Evolutionary conservation across 768 basidiomycete species (phyloP).

Genomic region (Ephemerocybe angulata): DNA sequence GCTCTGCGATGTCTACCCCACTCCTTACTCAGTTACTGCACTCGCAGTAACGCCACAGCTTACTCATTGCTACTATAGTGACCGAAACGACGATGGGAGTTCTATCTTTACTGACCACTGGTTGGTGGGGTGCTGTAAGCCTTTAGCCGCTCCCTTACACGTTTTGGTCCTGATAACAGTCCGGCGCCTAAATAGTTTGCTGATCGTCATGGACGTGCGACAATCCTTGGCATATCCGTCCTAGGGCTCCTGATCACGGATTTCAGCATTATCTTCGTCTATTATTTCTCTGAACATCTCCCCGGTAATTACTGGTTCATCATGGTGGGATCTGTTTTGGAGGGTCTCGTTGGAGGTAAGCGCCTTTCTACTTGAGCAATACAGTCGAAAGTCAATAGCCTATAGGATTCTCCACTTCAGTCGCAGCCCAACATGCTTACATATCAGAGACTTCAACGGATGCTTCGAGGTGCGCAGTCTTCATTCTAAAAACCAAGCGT

Average conservation of each 20-base stretch:
- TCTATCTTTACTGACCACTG: conserved; percentile 73
- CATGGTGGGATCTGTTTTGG: conserved; percentile 57
- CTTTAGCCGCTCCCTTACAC: no score
- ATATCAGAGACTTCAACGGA: conserved; percentile 63
- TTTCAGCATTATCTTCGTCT: conserved; percentile 62
- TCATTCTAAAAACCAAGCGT: not conserved
- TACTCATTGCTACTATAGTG: conserved; percentile 36
- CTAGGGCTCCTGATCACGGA: conserved; percentile 62
- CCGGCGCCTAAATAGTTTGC: conserved; percentile 49
- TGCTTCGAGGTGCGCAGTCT: conserved; percentile 40
- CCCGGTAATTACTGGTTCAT: conserved; percentile 86
- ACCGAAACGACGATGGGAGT: conserved; percentile 66
- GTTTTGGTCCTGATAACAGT: conserved; percentile 13
- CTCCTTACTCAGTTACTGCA: not conserved
- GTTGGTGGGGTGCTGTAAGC: conserved; percentile 82
- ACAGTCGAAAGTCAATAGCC: conserved; percentile 2
- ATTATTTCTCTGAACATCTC: conserved; percentile 50
- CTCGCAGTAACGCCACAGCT: not conserved
- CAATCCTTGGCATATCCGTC: conserved; percentile 57
- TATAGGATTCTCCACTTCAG: conserved; percentile 47
- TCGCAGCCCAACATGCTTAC: conserved; percentile 61
- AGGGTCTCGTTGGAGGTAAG: conserved; percentile 72
- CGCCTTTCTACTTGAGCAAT: conserved; percentile 5
- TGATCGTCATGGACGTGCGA: conserved; percentile 71
- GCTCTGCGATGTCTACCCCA: no score